A percentile compares a stretch with the other conserved stretches of the same genome.
phyloP scores from a whole-genome alignment of 169 alveolate genomes.

The Amoebophrya sp. region DNA sequence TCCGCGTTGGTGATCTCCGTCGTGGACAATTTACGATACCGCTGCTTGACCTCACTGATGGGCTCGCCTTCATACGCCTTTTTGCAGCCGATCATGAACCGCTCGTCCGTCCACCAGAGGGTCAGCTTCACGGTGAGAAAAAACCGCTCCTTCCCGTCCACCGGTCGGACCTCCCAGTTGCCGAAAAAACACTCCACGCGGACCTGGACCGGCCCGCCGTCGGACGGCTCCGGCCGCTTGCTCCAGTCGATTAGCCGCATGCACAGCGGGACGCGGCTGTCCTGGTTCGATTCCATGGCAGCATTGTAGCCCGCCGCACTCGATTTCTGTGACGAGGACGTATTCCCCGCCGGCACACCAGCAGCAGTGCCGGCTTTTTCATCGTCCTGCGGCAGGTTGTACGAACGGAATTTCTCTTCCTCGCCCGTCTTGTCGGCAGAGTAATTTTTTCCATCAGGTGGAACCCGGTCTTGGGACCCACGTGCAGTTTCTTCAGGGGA shows the following conservation, averaged over 20 bases:
- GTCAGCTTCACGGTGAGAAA: background rate
- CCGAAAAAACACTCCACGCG: background rate
- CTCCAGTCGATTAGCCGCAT: background rate
- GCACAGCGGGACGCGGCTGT: background rate
- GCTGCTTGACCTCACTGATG: background rate
- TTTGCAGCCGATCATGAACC: background rate
- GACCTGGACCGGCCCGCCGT: background rate
- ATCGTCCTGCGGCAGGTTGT: background rate
- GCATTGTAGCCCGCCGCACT: background rate
- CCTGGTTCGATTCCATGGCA: background rate
- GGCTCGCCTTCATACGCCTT: background rate
- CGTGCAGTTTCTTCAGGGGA: no score
- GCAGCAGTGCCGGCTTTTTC: background rate
- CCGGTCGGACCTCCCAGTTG: slow-evolving; percentile 6
- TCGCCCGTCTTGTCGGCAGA: no score
- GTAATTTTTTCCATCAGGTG: no score
- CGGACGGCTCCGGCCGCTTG: background rate
- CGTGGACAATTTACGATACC: background rate
- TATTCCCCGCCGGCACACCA: background rate
- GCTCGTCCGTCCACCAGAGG: background rate
- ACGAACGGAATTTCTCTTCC: background rate
- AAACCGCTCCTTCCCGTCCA: background rate
- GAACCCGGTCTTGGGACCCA: no score
- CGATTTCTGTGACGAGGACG: background rate
- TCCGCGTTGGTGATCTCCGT: background rate